Percentiles rank a stretch among this genome's conserved stretches.
Conservation (phyloP, 1,284 basidiomycete genomes). For the Moniliophthora roreri region DNA sequence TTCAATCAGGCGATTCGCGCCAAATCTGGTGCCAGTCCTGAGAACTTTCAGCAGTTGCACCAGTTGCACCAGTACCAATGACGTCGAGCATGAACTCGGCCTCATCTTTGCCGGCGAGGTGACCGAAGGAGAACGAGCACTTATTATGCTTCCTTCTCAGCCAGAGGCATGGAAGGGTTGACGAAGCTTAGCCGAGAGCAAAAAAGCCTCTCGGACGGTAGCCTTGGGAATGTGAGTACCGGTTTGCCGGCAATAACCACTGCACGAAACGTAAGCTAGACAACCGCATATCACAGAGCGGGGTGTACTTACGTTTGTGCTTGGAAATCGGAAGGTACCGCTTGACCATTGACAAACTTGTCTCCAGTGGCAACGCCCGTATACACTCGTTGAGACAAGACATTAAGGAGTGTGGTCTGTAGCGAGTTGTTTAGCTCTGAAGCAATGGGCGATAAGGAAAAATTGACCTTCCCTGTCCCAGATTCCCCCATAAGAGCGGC, state of each 20-base stretch:
- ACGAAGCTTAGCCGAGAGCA: slow-evolving; percentile 80
- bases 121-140: slow-evolving; percentile 70
- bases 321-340: slow-evolving; percentile 73
- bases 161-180: slow-evolving; percentile 67
- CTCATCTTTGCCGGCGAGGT: slow-evolving; percentile 61
- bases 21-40: slow-evolving; percentile 50
- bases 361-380: slow-evolving; percentile 78
- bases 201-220: slow-evolving; percentile 83
- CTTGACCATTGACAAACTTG: slow-evolving; percentile 73
- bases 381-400: slow-evolving; percentile 68
- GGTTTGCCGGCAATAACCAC: slow-evolving; percentile 76
- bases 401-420: slow-evolving; percentile 41
- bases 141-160: slow-evolving; percentile 68
- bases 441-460: neutral
- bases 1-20: slow-evolving; percentile 39
- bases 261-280: neutral
- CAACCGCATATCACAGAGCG: neutral
- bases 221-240: slow-evolving; percentile 67
- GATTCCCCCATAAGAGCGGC: slow-evolving; percentile 72
- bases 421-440: neutral
- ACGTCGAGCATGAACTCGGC: slow-evolving; percentile 72
- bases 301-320: slow-evolving; percentile 49
- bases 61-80: slow-evolving; percentile 65
- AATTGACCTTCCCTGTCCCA: slow-evolving; percentile 54
- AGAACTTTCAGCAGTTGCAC: slow-evolving; percentile 45